Conservation (phyloP, 1,284 basidiomycete genomes). For the Tilletia caries region DNA sequence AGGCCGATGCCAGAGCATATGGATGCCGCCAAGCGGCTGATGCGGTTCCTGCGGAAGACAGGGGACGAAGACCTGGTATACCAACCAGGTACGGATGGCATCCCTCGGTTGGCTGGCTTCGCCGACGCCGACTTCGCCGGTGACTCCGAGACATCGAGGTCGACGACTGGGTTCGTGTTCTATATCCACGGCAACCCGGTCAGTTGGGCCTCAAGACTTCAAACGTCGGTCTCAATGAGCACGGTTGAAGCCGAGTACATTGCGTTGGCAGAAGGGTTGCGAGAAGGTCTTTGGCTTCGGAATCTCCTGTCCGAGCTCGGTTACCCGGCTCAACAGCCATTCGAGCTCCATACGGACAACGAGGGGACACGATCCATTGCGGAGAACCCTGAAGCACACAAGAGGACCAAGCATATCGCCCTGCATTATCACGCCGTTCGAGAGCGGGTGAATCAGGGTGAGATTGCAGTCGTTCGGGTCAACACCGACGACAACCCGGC, state of each 20-base stretch:
- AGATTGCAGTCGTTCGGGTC: background rate
- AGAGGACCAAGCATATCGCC: background rate
- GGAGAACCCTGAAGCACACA: background rate
- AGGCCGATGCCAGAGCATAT: background rate
- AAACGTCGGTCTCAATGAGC: background rate
- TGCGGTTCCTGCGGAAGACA: background rate
- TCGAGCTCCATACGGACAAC: background rate
- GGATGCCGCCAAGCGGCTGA: background rate
- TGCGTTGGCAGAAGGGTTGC: background rate
- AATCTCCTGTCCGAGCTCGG: background rate
- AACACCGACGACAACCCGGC: slow-evolving; percentile 1
- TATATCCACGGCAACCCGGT: background rate
- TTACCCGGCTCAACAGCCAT: background rate
- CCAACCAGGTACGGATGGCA: background rate
- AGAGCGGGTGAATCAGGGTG: background rate
- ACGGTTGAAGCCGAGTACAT: slow-evolving; percentile 3
- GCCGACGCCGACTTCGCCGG: background rate
- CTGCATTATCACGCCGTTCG: background rate
- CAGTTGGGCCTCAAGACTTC: background rate
- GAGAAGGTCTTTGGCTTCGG: background rate
- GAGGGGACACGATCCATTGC: background rate
- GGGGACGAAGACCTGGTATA: background rate
- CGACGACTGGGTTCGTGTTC: background rate
- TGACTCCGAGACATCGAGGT: background rate
- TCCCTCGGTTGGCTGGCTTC: background rate